phyloP scores from a whole-genome alignment of 768 basidiomycete genomes.

The Fibroporia radiculosa region DNA sequence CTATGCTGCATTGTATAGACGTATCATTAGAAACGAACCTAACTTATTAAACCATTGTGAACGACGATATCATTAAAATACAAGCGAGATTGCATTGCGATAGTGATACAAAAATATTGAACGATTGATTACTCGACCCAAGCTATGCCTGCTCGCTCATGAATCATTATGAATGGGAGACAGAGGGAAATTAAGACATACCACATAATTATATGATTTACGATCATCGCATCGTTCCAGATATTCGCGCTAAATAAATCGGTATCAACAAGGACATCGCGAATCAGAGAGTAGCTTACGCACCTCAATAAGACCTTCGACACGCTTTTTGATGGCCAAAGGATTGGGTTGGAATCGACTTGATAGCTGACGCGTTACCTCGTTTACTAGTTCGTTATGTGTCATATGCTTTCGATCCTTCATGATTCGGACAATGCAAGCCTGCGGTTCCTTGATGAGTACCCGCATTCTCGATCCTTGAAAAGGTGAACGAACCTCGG shows the following conservation, averaged over 20 bases:
- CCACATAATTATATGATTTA: conserved; percentile 82
- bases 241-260: conserved; percentile 70
- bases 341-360: conserved; percentile 84
- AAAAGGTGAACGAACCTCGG: conserved; percentile 52
- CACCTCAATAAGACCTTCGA: conserved; percentile 92
- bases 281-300: conserved; percentile 17
- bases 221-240: conserved; percentile 84
- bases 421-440: conserved; percentile 96
- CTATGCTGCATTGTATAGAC: too few relatives aligned
- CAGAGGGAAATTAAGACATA: conserved; percentile 9
- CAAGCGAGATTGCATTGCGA: neutral
- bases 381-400: conserved; percentile 84
- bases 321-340: conserved; percentile 82
- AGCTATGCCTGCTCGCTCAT: neutral
- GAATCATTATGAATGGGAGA: neutral
- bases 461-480: neutral
- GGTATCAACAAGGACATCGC: neutral
- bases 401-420: conserved; percentile 87
- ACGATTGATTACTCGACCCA: neutral
- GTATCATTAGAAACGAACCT: too few relatives aligned
- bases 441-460: conserved; percentile 43
- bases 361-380: conserved; percentile 82
- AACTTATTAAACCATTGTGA: too few relatives aligned
- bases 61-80: too few relatives aligned
- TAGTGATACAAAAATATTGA: too few relatives aligned